Evolutionary conservation across 2,329 filamentous ascomycete species (phyloP).

Genomic region (Xylaria sp.): DNA sequence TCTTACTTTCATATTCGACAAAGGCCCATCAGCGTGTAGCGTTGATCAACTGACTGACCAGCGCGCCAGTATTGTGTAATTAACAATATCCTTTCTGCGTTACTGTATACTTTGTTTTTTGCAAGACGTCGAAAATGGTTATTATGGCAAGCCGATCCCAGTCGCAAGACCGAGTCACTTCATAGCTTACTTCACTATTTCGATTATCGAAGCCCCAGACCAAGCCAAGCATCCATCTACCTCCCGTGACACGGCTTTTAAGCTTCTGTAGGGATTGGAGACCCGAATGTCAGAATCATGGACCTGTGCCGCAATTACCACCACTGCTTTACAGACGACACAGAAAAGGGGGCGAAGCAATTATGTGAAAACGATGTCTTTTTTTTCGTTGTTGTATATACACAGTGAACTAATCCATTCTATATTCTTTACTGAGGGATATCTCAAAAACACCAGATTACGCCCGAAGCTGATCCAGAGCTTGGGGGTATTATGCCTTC

Average conservation of each 20-base stretch:
- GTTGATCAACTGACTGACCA: not conserved
- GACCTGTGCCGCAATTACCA: not conserved
- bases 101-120: no score
- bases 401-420: constrained; percentile 18
- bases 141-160: no score
- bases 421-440: constrained; percentile 24
- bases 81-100: not conserved
- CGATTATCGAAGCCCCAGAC: no score
- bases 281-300: no score
- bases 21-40: not conserved
- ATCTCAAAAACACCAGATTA: constrained; percentile 24
- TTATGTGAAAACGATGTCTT: not conserved
- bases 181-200: no score
- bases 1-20: no score
- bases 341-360: not conserved
- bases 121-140: no score
- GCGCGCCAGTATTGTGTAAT: not conserved
- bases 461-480: constrained; percentile 14
- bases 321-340: not conserved
- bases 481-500: constrained; percentile 9
- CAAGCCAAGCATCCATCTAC: no score
- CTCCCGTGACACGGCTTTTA: no score
- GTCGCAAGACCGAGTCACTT: no score
- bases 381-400: not conserved
- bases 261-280: no score